Evolutionary conservation across 2,329 filamentous ascomycete genomes (phyloP), one percentile per base, ranked within the genome.

Genomic region (Mycogone perniciosa): DNA sequence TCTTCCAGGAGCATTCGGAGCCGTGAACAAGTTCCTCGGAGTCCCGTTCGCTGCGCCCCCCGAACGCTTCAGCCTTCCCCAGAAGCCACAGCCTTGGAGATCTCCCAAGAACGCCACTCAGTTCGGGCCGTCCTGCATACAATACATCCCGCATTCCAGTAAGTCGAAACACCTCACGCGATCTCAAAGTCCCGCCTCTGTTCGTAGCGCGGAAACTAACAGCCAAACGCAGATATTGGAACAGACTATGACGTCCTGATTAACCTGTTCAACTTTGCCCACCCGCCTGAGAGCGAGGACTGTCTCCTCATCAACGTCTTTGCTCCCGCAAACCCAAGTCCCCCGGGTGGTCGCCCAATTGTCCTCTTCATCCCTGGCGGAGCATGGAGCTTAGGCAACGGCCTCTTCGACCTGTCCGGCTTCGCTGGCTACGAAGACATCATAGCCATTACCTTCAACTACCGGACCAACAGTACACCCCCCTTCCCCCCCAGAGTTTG

Each of bases 231-330:
- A 63, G 59, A 58, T 38, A 43, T 63, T 20, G 54, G 56, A 0
- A 55, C 60, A 0, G 46, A 52, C 2, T n/a, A 54, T 2, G 56
- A 63, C 1, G 40, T 64, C 0, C 31, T 61, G 3, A 46, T 57
- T 10, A 37, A 45, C 2, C 27, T 65, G 2, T 63, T 62, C 27
- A 57, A 55, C 10, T 50, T 33, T 1, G 7, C 10, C n/a, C 52
- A 54, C 6, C 11, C 57, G 1, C 43, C 50, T 4, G 59, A 63
- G 44, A 64, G 62, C 11, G 59, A 65, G 42, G 62, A 65, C 31
- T 65, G 61, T 13, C 57, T 66, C 4, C 59, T 51, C 29, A 53
- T 64, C 2, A 64, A 66, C 30, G 56, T 60, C 4, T 65, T 65
- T 38, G 56, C 58, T 4, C 62, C 61, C 0, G 37, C 54, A 4